Base-by-base conservation (phyloP, 2,329 filamentous ascomycete genomes). In the Penicillium decumbens region DNA sequence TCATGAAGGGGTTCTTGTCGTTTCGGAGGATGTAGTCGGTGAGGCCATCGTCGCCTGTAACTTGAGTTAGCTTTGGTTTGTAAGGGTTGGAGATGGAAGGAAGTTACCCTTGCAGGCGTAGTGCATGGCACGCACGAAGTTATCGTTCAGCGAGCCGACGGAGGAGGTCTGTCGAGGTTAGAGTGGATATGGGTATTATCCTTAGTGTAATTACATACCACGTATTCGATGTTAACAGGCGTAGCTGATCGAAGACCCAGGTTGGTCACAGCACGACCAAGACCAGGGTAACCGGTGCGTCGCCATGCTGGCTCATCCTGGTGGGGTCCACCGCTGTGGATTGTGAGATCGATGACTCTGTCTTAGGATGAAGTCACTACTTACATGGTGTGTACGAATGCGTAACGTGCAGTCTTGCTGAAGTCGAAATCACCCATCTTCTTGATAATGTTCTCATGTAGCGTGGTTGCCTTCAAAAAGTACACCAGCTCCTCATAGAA, bases 311-410 rank as follows among this genome's bases (percentile, higher is more conserved):
- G 10, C 33, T 75, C 69, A n/a, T 73, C 77, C 6, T 58, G 62
- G 59, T 85, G 82, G 1, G 78, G 74, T 23, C 81, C 81, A 40
- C 79, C 80, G 53, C 81, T 83, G 20, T 12, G n/a, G 13, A 12
- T 12, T 30, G 29, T 56, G 37, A 61, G 47, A 45, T 12, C 18
- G 35, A 30, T 29, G 40, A 43, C 43, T 50, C 37, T 32, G 43
- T 10, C 41, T 56, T n/a, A 47, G 29, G 8, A 45, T 38, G n/a
- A 43, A 15, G 18, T 20, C 10, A 6, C n/a, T 18, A 64, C 84
- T 69, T 71, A 89, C 86, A 95, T 88, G 6, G 87, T 86, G 66
- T 95, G 89, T 6, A 97, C 81, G 67, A 98, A 95, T 1, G 82
- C 87, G 56, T 95, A 78, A 28, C 80, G 73, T 9, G 71, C 69